Conservation (phyloP, 2,329 filamentous ascomycete genomes). For the Mycocentrospora acerina region DNA sequence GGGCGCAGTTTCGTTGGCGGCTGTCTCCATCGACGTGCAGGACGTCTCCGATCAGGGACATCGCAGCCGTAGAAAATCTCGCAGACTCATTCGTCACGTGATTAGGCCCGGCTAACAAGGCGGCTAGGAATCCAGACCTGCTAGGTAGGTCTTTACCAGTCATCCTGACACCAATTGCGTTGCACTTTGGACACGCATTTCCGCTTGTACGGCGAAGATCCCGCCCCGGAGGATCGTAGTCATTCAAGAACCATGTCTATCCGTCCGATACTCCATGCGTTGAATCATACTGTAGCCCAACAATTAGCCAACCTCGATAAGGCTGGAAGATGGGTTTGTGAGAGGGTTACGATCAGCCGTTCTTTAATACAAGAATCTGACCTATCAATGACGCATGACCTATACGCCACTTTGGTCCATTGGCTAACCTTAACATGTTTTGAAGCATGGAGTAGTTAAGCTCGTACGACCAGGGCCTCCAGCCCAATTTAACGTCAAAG, state of each 20-base stretch:
- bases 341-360: too few relatives aligned
- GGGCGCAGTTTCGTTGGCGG: background rate
- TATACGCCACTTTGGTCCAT: too few relatives aligned
- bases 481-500: too few relatives aligned
- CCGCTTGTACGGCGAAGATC: constrained; percentile 20
- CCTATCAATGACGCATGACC: too few relatives aligned
- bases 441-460: too few relatives aligned
- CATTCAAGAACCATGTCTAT: background rate
- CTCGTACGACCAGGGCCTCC: too few relatives aligned
- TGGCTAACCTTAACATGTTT: too few relatives aligned
- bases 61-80: constrained; percentile 20
- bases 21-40: constrained; percentile 17
- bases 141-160: constrained; percentile 20
- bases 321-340: too few relatives aligned
- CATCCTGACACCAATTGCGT: constrained; percentile 27
- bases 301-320: too few relatives aligned
- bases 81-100: constrained; percentile 24
- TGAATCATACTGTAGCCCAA: too few relatives aligned
- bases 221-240: constrained; percentile 13
- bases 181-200: constrained; percentile 27
- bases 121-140: constrained; percentile 25
- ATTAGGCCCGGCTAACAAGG: constrained; percentile 17
- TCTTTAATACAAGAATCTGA: too few relatives aligned
- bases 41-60: constrained; percentile 21
- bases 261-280: background rate